Percentiles rank a stretch among this genome's conserved stretches.
These are phyloP conservation scores for Aspergillus tamarii DNA, from an alignment of 2,329 filamentous ascomycete species.

Conservation along the genomic window DNA sequence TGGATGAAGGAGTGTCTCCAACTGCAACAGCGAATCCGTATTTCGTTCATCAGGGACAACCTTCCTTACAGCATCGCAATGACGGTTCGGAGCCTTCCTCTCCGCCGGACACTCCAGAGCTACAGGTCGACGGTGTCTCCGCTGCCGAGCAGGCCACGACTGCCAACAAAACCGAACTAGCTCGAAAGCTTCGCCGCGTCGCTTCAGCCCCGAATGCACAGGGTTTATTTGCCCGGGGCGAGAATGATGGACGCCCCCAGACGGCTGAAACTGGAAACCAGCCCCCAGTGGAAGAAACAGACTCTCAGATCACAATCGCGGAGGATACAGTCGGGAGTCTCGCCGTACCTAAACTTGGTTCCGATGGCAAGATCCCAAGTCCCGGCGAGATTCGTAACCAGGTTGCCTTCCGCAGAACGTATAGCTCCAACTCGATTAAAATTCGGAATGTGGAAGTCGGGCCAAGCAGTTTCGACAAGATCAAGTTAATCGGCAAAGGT, in stretches of 20 bases:
- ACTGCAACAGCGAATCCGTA: constrained; percentile 96
- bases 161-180: constrained; percentile 89
- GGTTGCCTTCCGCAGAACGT: constrained; percentile 86
- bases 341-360: constrained; percentile 39
- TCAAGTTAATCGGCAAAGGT: constrained; percentile 98
- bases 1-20: constrained; percentile 87
- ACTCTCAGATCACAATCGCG: constrained; percentile 58
- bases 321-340: constrained; percentile 43
- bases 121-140: constrained; percentile 72
- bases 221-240: constrained; percentile 73
- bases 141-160: constrained; percentile 69
- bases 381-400: constrained; percentile 67
- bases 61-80: constrained; percentile 90
- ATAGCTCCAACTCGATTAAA: constrained; percentile 99
- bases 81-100: constrained; percentile 90
- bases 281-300: constrained; percentile 65
- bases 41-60: constrained; percentile 94
- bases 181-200: constrained; percentile 87
- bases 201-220: constrained; percentile 97
- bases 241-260: constrained; percentile 69
- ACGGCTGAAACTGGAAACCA: constrained; percentile 88
- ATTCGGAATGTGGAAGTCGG: constrained; percentile 95
- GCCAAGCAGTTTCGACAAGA: constrained; percentile 96
- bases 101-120: constrained; percentile 83
- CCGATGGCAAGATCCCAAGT: constrained; percentile 67